Evolutionary conservation across 2,329 filamentous ascomycete species (phyloP).

Genomic region (Akanthomyces lecanii): DNA sequence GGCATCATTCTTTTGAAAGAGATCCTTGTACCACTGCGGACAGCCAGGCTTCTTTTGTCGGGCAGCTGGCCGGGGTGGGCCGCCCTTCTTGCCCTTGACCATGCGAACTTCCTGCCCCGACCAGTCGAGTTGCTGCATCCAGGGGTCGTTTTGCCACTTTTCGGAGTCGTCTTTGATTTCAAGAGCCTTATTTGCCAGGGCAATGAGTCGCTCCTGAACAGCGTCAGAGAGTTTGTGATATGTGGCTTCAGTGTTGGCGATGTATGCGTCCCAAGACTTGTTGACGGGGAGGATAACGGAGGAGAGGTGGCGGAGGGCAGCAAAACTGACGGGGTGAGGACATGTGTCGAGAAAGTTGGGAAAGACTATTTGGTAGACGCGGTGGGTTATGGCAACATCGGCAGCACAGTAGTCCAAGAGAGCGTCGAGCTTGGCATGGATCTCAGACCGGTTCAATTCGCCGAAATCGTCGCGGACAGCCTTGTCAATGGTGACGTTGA

Average conservation of each 20-base stretch:
- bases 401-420: conserved; percentile 91
- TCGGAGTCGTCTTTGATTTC: conserved; percentile 65
- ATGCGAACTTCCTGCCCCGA: conserved; percentile 86
- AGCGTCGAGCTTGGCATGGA: conserved; percentile 70
- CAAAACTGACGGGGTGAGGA: conserved; percentile 96
- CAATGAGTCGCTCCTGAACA: conserved; percentile 71
- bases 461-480: conserved; percentile 81
- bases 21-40: conserved; percentile 93
- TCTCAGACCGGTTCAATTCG: conserved; percentile 67
- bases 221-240: conserved; percentile 72
- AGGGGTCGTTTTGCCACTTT: conserved; percentile 75
- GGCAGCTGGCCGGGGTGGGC: conserved; percentile 70
- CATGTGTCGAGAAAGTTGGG: conserved; percentile 85
- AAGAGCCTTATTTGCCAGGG: conserved; percentile 72
- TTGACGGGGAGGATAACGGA: conserved; percentile 90
- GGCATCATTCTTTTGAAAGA: conserved; percentile 66
- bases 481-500: conserved; percentile 89
- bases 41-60: conserved; percentile 91
- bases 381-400: conserved; percentile 88
- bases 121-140: conserved; percentile 94
- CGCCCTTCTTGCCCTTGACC: conserved; percentile 84
- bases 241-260: conserved; percentile 77
- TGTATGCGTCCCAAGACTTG: conserved; percentile 80
- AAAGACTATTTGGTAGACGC: conserved; percentile 91
- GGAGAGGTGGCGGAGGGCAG: conserved; percentile 86